A percentile compares a stretch with the other conserved stretches of the same genome.
phyloP scores from a whole-genome alignment of 768 basidiomycete genomes.

The Boletus rufocinnamomeus region DNA sequence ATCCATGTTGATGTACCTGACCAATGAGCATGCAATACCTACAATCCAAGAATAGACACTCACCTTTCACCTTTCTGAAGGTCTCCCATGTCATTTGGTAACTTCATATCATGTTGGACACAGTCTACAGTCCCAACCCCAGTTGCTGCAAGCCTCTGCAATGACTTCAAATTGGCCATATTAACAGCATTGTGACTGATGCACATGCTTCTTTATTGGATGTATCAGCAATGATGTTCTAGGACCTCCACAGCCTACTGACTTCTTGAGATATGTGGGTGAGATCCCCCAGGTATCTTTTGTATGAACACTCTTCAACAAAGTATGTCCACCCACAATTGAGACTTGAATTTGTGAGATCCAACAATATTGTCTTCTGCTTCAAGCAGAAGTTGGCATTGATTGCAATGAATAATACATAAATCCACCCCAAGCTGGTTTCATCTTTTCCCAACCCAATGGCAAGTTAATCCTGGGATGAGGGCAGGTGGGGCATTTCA shows the following conservation, averaged over 20 bases:
- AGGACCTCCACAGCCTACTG: too few relatives aligned
- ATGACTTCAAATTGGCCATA: background rate
- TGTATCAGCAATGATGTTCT: too few relatives aligned
- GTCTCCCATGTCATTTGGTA: background rate
- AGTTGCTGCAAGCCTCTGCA: background rate
- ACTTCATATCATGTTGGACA: background rate
- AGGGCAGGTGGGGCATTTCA: slow-evolving; percentile 8
- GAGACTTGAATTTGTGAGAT: too few relatives aligned
- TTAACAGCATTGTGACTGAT: background rate
- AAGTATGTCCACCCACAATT: background rate
- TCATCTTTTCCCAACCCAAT: too few relatives aligned
- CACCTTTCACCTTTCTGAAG: slow-evolving; percentile 5
- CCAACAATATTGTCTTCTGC: too few relatives aligned
- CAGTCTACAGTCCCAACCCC: slow-evolving; percentile 1
- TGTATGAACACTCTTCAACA: slow-evolving; percentile 9
- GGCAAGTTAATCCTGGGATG: too few relatives aligned
- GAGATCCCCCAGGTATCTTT: background rate
- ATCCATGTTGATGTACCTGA: background rate
- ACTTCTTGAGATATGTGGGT: too few relatives aligned
- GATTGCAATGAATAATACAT: slow-evolving; percentile 18
- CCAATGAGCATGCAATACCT: background rate
- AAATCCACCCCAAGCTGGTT: too few relatives aligned
- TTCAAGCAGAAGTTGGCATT: slow-evolving; percentile 17
- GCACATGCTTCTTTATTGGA: too few relatives aligned
- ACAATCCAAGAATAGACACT: background rate